These are phyloP conservation scores for Aspergillus sclerotiicarbonarius DNA, from an alignment of 495 filamentous ascomycete genomes.

Conservation along the genomic window DNA sequence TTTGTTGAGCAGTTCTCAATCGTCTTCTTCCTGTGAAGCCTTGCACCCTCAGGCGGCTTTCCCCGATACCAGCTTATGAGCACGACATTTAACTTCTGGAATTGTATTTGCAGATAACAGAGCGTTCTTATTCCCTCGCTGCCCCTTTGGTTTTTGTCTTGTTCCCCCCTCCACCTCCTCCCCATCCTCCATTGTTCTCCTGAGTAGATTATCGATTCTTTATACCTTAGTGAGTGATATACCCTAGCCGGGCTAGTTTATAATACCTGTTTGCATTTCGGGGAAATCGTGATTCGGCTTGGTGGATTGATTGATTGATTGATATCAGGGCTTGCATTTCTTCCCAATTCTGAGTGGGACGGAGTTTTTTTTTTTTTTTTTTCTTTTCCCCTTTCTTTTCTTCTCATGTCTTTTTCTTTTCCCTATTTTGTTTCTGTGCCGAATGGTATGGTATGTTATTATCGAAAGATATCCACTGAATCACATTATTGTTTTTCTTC, in stretches of 20 bases:
- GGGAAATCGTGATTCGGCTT: not conserved
- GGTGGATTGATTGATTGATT: not conserved
- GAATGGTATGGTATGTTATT: not conserved
- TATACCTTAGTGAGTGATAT: conserved; percentile 8
- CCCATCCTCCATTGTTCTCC: not conserved
- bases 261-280: conserved; percentile 1
- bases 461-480: not conserved
- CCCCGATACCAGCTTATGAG: conserved; percentile 42
- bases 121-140: conserved; percentile 11
- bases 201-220: conserved; percentile 13
- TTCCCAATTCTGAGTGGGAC: not conserved
- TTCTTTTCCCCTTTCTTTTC: not conserved
- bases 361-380: not conserved
- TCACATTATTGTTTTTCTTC: not conserved
- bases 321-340: not conserved
- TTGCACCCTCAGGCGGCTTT: conserved; percentile 8
- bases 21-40: conserved; percentile 15
- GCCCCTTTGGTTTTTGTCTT: not conserved
- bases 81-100: conserved; percentile 34
- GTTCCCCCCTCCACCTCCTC: not conserved
- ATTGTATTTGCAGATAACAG: conserved; percentile 35
- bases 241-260: conserved; percentile 6
- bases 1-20: conserved; percentile 17
- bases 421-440: not conserved
- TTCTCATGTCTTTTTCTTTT: not conserved